Conservation (phyloP, 2,329 filamentous ascomycete genomes). For the Biscogniauxia marginata region DNA sequence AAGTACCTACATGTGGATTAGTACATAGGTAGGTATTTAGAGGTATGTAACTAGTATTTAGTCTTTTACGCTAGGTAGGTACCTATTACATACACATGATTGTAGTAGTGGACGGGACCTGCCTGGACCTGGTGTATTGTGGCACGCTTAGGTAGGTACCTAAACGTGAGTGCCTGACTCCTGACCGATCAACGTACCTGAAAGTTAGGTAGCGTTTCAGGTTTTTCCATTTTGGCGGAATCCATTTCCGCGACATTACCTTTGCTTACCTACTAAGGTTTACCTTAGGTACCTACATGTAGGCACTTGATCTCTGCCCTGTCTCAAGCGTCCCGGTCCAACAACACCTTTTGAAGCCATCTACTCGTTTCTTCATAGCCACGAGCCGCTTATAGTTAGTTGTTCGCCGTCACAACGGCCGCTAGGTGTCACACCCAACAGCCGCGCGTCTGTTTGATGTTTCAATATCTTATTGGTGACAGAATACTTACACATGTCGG, state of each 20-base stretch:
- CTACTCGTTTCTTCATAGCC: background rate
- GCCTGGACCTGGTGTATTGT: background rate
- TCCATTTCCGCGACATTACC: background rate
- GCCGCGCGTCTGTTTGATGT: constrained; percentile 26
- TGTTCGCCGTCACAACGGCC: constrained; percentile 3
- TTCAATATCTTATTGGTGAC: constrained; percentile 12
- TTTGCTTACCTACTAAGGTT: background rate
- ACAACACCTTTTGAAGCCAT: background rate
- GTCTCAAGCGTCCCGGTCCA: background rate
- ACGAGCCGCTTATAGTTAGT: background rate
- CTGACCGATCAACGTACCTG: background rate
- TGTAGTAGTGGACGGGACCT: no score
- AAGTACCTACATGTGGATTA: no score
- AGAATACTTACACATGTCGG: constrained; percentile 1
- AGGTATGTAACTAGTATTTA: background rate
- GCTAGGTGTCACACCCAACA: constrained; percentile 8
- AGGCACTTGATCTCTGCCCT: background rate
- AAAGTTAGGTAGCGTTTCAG: background rate
- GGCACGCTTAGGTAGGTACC: background rate
- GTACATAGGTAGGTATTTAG: background rate
- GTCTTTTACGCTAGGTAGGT: background rate
- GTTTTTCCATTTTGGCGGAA: background rate
- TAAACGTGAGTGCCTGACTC: background rate
- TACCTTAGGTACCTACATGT: no score
- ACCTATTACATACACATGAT: no score